These are phyloP conservation scores for Phytophthora parvispora DNA, from an alignment of 352 stramenopile genomes.

Conservation along the genomic window DNA sequence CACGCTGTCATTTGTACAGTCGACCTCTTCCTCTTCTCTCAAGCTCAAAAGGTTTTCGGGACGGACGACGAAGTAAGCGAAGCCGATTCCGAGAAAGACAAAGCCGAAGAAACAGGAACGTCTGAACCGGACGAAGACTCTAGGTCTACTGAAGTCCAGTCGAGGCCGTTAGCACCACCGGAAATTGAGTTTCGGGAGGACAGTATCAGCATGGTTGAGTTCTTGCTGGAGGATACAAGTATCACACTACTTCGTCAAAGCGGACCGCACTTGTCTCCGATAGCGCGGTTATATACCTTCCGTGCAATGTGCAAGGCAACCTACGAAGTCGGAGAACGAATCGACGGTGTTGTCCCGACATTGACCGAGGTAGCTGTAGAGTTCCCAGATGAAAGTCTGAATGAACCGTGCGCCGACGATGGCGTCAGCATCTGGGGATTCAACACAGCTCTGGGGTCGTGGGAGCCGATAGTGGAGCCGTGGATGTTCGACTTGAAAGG, in stretches of 20 bases:
- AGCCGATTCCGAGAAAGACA: slow-evolving; percentile 1
- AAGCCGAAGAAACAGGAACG: neutral
- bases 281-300: slow-evolving; percentile 73
- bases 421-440: slow-evolving; percentile 85
- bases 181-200: slow-evolving; percentile 27
- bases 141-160: slow-evolving; percentile 4
- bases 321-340: slow-evolving; percentile 42
- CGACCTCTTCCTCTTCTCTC: slow-evolving; percentile 49
- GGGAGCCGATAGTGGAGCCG: slow-evolving; percentile 83
- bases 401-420: slow-evolving; percentile 67
- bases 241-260: slow-evolving; percentile 82
- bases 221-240: slow-evolving; percentile 75
- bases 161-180: slow-evolving; percentile 4
- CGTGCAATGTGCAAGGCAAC: slow-evolving; percentile 74
- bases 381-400: slow-evolving; percentile 66
- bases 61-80: slow-evolving; percentile 24
- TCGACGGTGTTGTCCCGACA: slow-evolving; percentile 20
- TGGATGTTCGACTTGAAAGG: slow-evolving; percentile 74
- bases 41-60: slow-evolving; percentile 32
- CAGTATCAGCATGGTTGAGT: slow-evolving; percentile 47
- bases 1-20: slow-evolving; percentile 74
- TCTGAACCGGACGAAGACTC: slow-evolving; percentile 3
- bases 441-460: slow-evolving; percentile 77
- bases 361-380: slow-evolving; percentile 53
- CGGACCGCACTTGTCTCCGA: slow-evolving; percentile 76